These are phyloP conservation scores for Excoecaria cochinchinensis DNA, from an alignment of 345 rosid genomes.

Conservation along the genomic window DNA sequence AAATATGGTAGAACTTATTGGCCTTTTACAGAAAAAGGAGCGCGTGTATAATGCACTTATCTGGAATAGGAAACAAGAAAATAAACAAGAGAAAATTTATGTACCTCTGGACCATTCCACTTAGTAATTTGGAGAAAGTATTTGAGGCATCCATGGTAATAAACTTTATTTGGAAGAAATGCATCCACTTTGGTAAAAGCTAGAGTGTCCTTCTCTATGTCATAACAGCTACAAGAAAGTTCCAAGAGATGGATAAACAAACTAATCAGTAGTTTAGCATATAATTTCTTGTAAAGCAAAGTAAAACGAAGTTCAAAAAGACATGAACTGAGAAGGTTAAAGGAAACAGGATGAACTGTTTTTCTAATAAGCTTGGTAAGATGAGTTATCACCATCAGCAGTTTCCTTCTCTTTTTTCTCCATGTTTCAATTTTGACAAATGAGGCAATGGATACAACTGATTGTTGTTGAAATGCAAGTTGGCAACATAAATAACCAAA, in stretches of 20 bases:
- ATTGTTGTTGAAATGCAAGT: neutral
- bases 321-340: neutral
- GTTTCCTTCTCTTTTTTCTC: neutral
- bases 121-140: constrained; percentile 84
- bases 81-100: constrained; percentile 1
- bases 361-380: neutral
- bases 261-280: neutral
- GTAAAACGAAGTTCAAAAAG: neutral
- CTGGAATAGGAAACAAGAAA: neutral
- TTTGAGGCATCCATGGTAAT: constrained; percentile 93
- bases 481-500: neutral
- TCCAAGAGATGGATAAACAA: constrained; percentile 22
- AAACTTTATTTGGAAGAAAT: constrained; percentile 68
- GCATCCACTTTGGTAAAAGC: constrained; percentile 81
- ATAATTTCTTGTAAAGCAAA: neutral
- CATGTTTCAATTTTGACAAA: neutral
- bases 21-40: neutral
- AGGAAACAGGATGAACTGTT: neutral
- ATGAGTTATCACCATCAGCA: neutral
- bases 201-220: constrained; percentile 79
- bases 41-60: neutral
- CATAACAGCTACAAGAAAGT: constrained; percentile 64
- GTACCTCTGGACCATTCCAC: constrained; percentile 98
- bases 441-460: neutral
- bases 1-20: neutral